Evolutionary conservation across 352 stramenopile species (phyloP).

Genomic region (Globisporangium nunn): DNA sequence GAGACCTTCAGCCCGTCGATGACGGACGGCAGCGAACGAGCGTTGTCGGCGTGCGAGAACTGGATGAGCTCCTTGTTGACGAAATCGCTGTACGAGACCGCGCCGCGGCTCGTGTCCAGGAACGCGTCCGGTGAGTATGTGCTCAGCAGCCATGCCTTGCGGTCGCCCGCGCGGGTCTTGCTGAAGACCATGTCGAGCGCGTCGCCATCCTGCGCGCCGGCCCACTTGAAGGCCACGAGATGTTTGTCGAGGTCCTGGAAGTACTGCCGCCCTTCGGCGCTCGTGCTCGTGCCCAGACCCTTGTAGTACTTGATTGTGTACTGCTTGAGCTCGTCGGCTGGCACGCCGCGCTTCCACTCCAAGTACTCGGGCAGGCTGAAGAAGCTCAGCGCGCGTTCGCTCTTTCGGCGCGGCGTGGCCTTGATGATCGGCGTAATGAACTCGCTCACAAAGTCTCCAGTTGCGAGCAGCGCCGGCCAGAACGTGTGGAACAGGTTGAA

Average conservation of each 20-base stretch:
- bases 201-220: slow-evolving; percentile 72
- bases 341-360: slow-evolving; percentile 86
- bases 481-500: slow-evolving; percentile 99
- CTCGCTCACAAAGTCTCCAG: slow-evolving; percentile 94
- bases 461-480: slow-evolving; percentile 94
- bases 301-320: slow-evolving; percentile 99
- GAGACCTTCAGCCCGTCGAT: slow-evolving; percentile 98
- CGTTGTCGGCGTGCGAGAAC: slow-evolving; percentile 96
- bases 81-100: slow-evolving; percentile 94
- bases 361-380: slow-evolving; percentile 97
- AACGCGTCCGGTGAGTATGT: slow-evolving; percentile 86
- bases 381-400: slow-evolving; percentile 80
- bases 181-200: slow-evolving; percentile 98
- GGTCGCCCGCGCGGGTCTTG: slow-evolving; percentile 94
- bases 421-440: slow-evolving; percentile 99
- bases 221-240: slow-evolving; percentile 88
- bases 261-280: slow-evolving; percentile 96
- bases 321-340: slow-evolving; percentile 62
- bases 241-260: slow-evolving; percentile 95
- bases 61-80: slow-evolving; percentile 99
- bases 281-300: slow-evolving; percentile 97
- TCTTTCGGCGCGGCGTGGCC: slow-evolving; percentile 69
- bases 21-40: slow-evolving; percentile 93
- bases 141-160: slow-evolving; percentile 94
- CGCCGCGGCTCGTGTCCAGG: slow-evolving; percentile 89